These are phyloP conservation scores for Hanseniaspora occidentalis DNA, from an alignment of 805 yeast genomes.

Conservation along the genomic window DNA sequence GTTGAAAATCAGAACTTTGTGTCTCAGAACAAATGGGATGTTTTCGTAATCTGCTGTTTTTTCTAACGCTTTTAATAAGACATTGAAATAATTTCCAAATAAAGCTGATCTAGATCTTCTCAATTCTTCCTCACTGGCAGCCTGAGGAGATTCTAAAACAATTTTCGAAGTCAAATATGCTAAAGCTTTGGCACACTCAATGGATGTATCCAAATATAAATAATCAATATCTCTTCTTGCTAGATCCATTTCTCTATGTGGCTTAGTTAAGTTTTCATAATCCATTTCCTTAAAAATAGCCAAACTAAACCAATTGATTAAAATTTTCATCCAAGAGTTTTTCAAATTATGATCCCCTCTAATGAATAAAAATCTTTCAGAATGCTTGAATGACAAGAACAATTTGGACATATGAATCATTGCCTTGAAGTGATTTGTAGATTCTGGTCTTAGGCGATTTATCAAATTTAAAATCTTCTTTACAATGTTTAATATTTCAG, in stretches of 20 bases:
- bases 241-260: conserved; percentile 26
- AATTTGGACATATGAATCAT: conserved; percentile 24
- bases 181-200: conserved; percentile 49
- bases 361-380: conserved; percentile 18
- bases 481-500: conserved; percentile 25
- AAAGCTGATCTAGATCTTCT: conserved; percentile 44
- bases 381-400: conserved; percentile 20
- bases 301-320: conserved; percentile 41
- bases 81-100: conserved; percentile 59
- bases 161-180: conserved; percentile 42
- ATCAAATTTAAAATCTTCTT: conserved; percentile 19
- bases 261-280: conserved; percentile 18
- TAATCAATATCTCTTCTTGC: conserved; percentile 32
- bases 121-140: conserved; percentile 39
- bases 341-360: conserved; percentile 36
- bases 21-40: conserved; percentile 30
- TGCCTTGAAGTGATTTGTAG: conserved; percentile 20
- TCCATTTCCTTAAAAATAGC: conserved; percentile 33
- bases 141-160: conserved; percentile 47
- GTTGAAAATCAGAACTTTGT: conserved; percentile 43
- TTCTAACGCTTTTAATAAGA: conserved; percentile 35
- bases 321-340: conserved; percentile 33
- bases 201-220: conserved; percentile 45
- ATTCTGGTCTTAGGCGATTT: conserved; percentile 14
- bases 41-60: conserved; percentile 25